Conservation (phyloP, 2,329 filamentous ascomycete genomes). For the Alternaria sp. region DNA sequence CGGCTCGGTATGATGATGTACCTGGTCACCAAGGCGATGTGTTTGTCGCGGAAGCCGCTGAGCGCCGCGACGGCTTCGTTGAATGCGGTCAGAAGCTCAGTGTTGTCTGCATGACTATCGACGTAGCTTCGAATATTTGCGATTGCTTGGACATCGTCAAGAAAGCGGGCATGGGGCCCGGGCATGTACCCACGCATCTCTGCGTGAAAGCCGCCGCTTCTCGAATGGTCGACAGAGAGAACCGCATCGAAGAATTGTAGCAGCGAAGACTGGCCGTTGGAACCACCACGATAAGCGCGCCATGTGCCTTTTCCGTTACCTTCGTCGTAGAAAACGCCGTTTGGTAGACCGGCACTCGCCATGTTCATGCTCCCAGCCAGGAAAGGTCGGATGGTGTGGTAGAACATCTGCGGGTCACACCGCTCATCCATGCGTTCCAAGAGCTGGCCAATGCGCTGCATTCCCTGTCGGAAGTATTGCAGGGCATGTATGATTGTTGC, state of each 20-base stretch:
- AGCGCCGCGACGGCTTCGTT: slow-evolving; percentile 55
- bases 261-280: slow-evolving; percentile 62
- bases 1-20: slow-evolving; percentile 58
- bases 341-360: slow-evolving; percentile 57
- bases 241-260: slow-evolving; percentile 62
- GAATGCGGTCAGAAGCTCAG: slow-evolving; percentile 51
- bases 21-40: slow-evolving; percentile 60
- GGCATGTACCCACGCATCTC: slow-evolving; percentile 65
- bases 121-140: slow-evolving; percentile 57
- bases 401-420: slow-evolving; percentile 57
- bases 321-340: slow-evolving; percentile 60
- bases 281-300: slow-evolving; percentile 60
- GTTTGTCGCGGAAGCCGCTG: slow-evolving; percentile 57
- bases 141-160: slow-evolving; percentile 53
- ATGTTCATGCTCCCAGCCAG: slow-evolving; percentile 62
- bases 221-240: slow-evolving; percentile 57
- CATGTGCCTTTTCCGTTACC: slow-evolving; percentile 57
- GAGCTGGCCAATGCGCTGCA: slow-evolving; percentile 49
- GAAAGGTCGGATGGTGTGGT: slow-evolving; percentile 59
- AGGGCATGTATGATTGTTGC: slow-evolving; percentile 50
- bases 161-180: slow-evolving; percentile 58
- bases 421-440: slow-evolving; percentile 60
- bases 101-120: slow-evolving; percentile 39
- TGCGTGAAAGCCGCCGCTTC: slow-evolving; percentile 44
- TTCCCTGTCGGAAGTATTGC: slow-evolving; percentile 48